A percentile compares a stretch with the other conserved stretches of the same genome.
Evolutionary conservation across 2,329 filamentous ascomycete species (phyloP).

Genomic region (Fusarium sp.): DNA sequence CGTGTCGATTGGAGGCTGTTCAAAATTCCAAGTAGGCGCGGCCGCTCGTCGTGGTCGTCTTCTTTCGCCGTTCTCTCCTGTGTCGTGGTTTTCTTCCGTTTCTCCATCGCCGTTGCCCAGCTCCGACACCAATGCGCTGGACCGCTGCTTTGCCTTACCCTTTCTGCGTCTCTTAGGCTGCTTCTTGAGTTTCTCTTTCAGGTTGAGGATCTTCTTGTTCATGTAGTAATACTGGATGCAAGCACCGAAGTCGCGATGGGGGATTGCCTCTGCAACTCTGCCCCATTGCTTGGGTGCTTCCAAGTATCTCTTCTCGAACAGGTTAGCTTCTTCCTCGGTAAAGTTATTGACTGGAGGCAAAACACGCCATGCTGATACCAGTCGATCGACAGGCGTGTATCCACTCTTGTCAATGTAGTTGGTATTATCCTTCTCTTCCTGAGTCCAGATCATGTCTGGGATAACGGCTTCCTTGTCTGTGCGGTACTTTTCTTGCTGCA

Average conservation of each 20-base stretch:
- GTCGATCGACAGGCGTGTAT: slow-evolving; percentile 70
- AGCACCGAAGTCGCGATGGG: slow-evolving; percentile 76
- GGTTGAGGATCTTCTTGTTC: slow-evolving; percentile 78
- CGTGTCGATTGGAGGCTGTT: slow-evolving; percentile 68
- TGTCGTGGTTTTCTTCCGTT: slow-evolving; percentile 65
- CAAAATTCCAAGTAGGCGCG: slow-evolving; percentile 77
- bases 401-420: slow-evolving; percentile 75
- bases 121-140: slow-evolving; percentile 74
- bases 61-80: slow-evolving; percentile 69
- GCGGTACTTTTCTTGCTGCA: slow-evolving; percentile 75
- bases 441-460: slow-evolving; percentile 74
- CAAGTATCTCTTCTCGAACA: slow-evolving; percentile 79
- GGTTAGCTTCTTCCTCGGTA: slow-evolving; percentile 73
- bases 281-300: slow-evolving; percentile 87
- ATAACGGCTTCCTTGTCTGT: slow-evolving; percentile 81
- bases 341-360: slow-evolving; percentile 81
- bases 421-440: slow-evolving; percentile 67
- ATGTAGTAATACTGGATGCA: slow-evolving; percentile 90
- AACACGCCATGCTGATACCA: slow-evolving; percentile 77
- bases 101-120: slow-evolving; percentile 70
- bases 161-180: slow-evolving; percentile 70
- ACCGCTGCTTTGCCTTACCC: slow-evolving; percentile 68
- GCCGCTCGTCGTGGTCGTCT: slow-evolving; percentile 71
- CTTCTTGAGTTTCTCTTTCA: slow-evolving; percentile 80
- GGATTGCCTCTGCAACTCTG: slow-evolving; percentile 75